Evolutionary conservation across 306 rosid species (phyloP), one percentile per base, ranked within the genome.

Genomic region (Quillaja saponaria): DNA sequence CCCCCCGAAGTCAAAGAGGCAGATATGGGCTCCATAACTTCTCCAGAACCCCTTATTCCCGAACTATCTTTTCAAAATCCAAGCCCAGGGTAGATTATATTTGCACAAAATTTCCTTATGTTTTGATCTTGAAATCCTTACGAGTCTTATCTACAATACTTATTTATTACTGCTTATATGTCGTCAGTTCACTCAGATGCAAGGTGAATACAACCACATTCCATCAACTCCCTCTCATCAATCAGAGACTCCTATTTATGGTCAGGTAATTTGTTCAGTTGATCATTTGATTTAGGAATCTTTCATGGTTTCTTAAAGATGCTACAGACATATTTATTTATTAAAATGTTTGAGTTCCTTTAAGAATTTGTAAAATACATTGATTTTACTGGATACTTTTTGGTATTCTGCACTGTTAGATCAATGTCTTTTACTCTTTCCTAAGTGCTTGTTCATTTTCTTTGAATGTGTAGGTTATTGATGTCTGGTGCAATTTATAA

Each of bases 41-140:
- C 67, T 88, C 92, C 33, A 80, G 90, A 48, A 92, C 96, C 49
- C 98, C 95, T 55, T 92, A 92, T 76, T 88, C 98, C 62, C 75
- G 95, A 80, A 81, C 88, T 55, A 87, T 82, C 51, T 82, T 79
- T 63, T 81, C 90, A 1, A 91, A 77, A 63, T 71, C 96, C 5
- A 88, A 84, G 85, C 73, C 92, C 50, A 82, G 81, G 87, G 98
- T 86, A 71, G 57, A 53, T 71, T 55, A 53, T 71, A 10, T 73
- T 55, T 49, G 16, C 19, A 49, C 40, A 55, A 5, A 37, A 37
- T 61, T 39, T 12, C 48, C 41, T 62, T 71, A 55, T 47, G 13
- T 71, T 72, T 41, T 52, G 7, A 40, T 55, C 47, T 64, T 68
- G 34, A 60, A 11, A 31, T 34, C 62, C 20, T 61, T 37, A 49